Percentiles rank a stretch among this genome's conserved stretches.
phyloP scores from a whole-genome alignment of 768 basidiomycete species.

The Pulveroboletus ravenelii region DNA sequence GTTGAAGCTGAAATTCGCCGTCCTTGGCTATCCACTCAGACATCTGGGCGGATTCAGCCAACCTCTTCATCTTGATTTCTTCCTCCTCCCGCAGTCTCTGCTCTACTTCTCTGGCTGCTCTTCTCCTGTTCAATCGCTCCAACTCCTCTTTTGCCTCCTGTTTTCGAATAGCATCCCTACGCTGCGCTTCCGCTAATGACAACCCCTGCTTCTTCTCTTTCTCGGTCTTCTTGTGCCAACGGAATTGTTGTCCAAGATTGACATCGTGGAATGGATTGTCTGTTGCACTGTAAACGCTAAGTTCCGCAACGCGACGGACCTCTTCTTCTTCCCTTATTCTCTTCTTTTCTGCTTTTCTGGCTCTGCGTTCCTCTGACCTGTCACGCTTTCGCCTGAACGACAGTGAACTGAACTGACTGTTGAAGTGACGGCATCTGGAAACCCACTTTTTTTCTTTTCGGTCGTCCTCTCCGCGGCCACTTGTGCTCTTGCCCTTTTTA shows the following conservation, averaged over 20 bases:
- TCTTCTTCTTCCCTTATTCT: slow-evolving; percentile 82
- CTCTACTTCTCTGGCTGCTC: slow-evolving; percentile 92
- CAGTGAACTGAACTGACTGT: slow-evolving; percentile 2
- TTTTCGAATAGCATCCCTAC: slow-evolving; percentile 71
- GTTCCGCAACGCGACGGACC: slow-evolving; percentile 85
- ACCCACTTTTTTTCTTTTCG: slow-evolving; percentile 48
- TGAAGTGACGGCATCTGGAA: neutral
- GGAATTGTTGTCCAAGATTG: slow-evolving; percentile 93
- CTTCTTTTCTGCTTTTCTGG: slow-evolving; percentile 85
- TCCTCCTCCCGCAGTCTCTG: slow-evolving; percentile 88
- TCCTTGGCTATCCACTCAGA: slow-evolving; percentile 97
- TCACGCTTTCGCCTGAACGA: slow-evolving; percentile 69
- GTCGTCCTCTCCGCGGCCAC: slow-evolving; percentile 24
- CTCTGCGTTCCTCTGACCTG: slow-evolving; percentile 80
- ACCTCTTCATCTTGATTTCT: slow-evolving; percentile 78
- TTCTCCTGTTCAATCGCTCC: slow-evolving; percentile 81
- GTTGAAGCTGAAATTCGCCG: slow-evolving; percentile 94
- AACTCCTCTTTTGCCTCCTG: slow-evolving; percentile 95
- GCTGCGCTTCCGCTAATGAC: slow-evolving; percentile 69
- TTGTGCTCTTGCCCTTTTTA: slow-evolving; percentile 20
- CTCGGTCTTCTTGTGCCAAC: slow-evolving; percentile 98
- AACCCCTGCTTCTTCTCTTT: slow-evolving; percentile 90
- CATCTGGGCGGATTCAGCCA: slow-evolving; percentile 96
- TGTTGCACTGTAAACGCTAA: slow-evolving; percentile 92
- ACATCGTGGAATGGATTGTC: slow-evolving; percentile 99